Evolutionary conservation across 257 asterid genomes (phyloP).

Genomic region (Solanum ossicruentum): DNA sequence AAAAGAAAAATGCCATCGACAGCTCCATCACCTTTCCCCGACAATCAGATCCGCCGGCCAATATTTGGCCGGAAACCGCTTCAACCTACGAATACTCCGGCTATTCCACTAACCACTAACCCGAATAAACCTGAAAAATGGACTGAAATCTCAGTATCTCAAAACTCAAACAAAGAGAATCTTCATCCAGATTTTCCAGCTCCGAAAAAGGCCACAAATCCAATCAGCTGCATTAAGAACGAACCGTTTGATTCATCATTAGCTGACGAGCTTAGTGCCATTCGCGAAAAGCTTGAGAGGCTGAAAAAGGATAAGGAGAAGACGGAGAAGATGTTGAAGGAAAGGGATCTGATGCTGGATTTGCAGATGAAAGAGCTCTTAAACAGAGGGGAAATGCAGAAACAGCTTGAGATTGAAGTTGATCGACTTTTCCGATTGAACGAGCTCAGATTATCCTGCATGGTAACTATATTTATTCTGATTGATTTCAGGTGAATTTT

Average conservation of each 20-base stretch:
- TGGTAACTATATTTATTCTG: conserved; percentile 17
- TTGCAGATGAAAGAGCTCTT: conserved; percentile 42
- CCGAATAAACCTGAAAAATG: background rate
- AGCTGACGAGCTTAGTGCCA: conserved; percentile 65
- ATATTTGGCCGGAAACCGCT: background rate
- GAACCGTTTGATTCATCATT: conserved; percentile 32
- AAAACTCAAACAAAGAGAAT: background rate
- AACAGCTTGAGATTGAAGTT: conserved; percentile 71
- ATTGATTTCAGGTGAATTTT: background rate
- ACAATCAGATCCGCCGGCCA: background rate
- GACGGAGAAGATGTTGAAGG: conserved; percentile 39
- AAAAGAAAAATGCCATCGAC: background rate
- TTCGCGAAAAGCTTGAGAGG: conserved; percentile 52
- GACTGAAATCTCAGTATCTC: background rate
- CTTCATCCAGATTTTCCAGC: background rate
- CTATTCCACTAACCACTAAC: background rate
- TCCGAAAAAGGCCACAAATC: background rate
- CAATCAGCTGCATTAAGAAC: background rate
- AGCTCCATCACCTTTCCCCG: background rate
- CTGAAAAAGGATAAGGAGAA: conserved; percentile 39
- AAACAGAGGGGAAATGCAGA: conserved; percentile 55
- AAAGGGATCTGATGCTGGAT: conserved; percentile 37
- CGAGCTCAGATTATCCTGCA: conserved; percentile 56
- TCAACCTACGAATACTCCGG: background rate
- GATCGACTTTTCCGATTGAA: conserved; percentile 75